A percentile compares a stretch with the other conserved stretches of the same genome.
phyloP scores from a whole-genome alignment of 768 basidiomycete species.

The Pleurotus tuber-regium region DNA sequence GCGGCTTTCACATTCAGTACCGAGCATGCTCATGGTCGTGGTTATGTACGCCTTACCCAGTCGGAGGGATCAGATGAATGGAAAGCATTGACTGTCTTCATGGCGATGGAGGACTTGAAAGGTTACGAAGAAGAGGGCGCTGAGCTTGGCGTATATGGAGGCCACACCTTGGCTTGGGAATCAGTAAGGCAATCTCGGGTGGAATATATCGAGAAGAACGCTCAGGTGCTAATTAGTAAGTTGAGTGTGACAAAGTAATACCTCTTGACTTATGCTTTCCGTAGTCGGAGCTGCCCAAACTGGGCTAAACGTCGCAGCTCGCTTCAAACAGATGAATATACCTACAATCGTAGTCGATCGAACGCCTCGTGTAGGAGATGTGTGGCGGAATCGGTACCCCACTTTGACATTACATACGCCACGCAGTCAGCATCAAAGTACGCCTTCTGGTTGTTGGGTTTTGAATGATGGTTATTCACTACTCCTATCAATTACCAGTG shows the following conservation, averaged over 20 bases:
- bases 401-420: slow-evolving; percentile 37
- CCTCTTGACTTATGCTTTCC: not conserved
- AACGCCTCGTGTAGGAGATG: slow-evolving; percentile 33
- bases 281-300: slow-evolving; percentile 30
- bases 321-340: slow-evolving; percentile 39
- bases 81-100: not conserved
- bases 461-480: not conserved
- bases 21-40: not conserved
- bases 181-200: slow-evolving; percentile 16
- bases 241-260: not conserved
- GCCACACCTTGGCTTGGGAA: slow-evolving; percentile 31
- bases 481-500: slow-evolving; percentile 23
- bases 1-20: not conserved
- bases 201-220: not conserved
- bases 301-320: slow-evolving; percentile 39
- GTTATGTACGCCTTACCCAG: not conserved
- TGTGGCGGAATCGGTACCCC: slow-evolving; percentile 42
- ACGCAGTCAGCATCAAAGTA: slow-evolving; percentile 13
- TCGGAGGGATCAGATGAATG: slow-evolving; percentile 2
- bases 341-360: slow-evolving; percentile 35
- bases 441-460: not conserved
- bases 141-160: slow-evolving; percentile 28
- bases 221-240: not conserved
- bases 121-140: slow-evolving; percentile 12
- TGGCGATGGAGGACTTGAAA: not conserved